phyloP scores from a whole-genome alignment of 345 rosid species.

The Cardamine occulta region DNA sequence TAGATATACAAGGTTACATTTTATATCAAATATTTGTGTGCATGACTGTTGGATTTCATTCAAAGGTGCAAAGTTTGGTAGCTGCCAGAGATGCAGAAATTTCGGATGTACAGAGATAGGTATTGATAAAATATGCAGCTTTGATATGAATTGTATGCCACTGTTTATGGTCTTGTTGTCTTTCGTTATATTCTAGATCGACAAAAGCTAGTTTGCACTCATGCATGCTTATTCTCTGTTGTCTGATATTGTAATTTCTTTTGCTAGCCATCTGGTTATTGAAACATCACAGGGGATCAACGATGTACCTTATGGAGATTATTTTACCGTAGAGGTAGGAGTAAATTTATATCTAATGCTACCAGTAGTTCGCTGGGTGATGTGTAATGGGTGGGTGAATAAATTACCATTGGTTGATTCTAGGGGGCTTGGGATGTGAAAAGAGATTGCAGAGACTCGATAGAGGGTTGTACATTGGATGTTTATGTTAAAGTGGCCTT shows the following conservation, averaged over 20 bases:
- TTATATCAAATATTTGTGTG: conserved; percentile 22
- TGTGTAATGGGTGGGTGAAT: conserved; percentile 5
- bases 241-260: conserved; percentile 36
- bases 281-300: conserved; percentile 85
- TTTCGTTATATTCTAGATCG: background rate
- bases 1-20: conserved; percentile 11
- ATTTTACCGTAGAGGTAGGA: conserved; percentile 88
- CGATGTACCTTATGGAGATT: conserved; percentile 91
- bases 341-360: conserved; percentile 13
- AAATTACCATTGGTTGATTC: conserved; percentile 14
- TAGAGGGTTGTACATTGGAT: conserved; percentile 67
- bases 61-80: conserved; percentile 89
- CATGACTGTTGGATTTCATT: conserved; percentile 31
- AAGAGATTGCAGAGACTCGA: conserved; percentile 54
- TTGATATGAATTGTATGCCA: background rate
- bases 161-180: background rate
- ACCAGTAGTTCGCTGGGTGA: conserved; percentile 16
- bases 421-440: conserved; percentile 87
- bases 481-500: conserved; percentile 81
- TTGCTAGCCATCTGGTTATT: conserved; percentile 72
- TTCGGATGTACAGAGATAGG: conserved; percentile 84
- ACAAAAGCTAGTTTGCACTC: conserved; percentile 33
- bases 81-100: conserved; percentile 88
- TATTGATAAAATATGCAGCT: conserved; percentile 24
- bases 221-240: conserved; percentile 19